These are phyloP conservation scores for Leccinum rimulosum DNA, from an alignment of 768 basidiomycete species.

Conservation along the genomic window DNA sequence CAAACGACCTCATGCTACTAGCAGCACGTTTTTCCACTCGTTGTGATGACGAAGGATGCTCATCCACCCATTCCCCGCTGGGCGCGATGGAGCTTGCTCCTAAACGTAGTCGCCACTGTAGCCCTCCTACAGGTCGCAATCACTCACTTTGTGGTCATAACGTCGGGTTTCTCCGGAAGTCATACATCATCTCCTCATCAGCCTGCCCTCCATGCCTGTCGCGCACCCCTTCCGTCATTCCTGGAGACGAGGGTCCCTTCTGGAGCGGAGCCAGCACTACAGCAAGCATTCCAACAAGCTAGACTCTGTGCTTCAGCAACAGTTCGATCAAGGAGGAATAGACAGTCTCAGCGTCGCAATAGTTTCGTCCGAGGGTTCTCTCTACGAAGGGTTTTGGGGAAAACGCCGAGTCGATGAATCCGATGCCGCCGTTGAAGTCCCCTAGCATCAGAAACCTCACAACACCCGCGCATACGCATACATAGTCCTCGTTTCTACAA, in stretches of 20 bases:
- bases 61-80: conserved; percentile 7
- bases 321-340: conserved; percentile 35
- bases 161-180: neutral
- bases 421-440: neutral
- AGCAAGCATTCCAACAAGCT: conserved; percentile 7
- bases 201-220: conserved; percentile 7
- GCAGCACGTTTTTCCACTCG: neutral
- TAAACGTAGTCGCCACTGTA: conserved; percentile 12
- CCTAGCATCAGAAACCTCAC: neutral
- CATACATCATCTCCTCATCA: neutral
- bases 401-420: conserved; percentile 43
- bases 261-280: conserved; percentile 8
- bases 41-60: neutral
- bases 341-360: conserved; percentile 52
- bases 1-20: neutral
- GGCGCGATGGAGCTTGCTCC: conserved; percentile 17
- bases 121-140: conserved; percentile 9
- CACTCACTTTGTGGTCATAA: neutral
- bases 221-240: conserved; percentile 17
- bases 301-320: conserved; percentile 9
- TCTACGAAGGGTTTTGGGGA: conserved; percentile 48
- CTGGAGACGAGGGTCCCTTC: conserved; percentile 15
- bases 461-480: neutral
- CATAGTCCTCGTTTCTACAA: conserved; percentile 65
- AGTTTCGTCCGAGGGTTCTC: conserved; percentile 41